These are phyloP conservation scores for Chlorella sp. DNA, from an alignment of 139 green algal species.

Conservation along the genomic window DNA sequence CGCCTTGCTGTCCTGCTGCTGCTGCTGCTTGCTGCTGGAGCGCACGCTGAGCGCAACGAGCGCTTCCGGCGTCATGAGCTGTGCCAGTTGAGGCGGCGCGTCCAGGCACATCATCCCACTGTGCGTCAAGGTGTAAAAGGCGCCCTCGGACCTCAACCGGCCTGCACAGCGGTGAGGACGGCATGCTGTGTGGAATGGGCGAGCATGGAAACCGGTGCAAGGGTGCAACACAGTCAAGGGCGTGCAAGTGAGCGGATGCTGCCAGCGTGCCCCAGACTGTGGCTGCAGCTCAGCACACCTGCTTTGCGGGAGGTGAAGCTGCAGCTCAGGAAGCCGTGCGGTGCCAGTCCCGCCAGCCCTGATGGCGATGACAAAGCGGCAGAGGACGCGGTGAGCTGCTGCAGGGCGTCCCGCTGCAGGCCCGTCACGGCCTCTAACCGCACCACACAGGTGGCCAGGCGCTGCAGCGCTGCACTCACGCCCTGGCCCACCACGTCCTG, in stretches of 20 bases:
- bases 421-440: not conserved
- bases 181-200: not conserved
- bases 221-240: not conserved
- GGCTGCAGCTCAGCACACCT: not conserved
- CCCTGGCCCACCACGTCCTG: not conserved
- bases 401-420: not conserved
- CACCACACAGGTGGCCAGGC: not conserved
- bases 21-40: not conserved
- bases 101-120: not conserved
- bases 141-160: not conserved
- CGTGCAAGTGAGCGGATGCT: not conserved
- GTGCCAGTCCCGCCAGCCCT: not conserved
- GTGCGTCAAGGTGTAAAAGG: not conserved
- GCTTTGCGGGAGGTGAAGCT: not conserved
- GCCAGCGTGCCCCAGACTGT: no score
- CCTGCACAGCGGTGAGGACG: not conserved
- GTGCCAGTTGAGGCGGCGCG: not conserved
- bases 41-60: not conserved
- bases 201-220: not conserved
- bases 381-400: no score
- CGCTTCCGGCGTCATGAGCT: not conserved
- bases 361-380: no score
- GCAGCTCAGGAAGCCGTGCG: not conserved
- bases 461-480: not conserved
- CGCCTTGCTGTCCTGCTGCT: not conserved